Evolutionary conservation across 192 early-diverging fungal species (phyloP).

Genomic region (Linnemannia exigua): DNA sequence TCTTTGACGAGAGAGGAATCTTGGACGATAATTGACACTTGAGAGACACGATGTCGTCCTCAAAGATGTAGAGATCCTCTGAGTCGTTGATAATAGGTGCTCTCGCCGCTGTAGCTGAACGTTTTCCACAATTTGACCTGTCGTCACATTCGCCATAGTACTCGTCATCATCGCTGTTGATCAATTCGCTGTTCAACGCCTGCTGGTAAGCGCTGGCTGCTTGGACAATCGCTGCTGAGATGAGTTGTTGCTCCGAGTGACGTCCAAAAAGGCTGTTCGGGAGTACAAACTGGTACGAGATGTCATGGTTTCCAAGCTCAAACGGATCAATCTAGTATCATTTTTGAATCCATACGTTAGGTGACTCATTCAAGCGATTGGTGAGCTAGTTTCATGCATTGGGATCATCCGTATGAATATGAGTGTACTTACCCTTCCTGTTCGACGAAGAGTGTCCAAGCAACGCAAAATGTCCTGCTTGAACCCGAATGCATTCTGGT

Average conservation of each 20-base stretch:
- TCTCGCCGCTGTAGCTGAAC: neutral
- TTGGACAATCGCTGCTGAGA: constrained; percentile 41
- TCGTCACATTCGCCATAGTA: neutral
- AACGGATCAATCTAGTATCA: constrained; percentile 35
- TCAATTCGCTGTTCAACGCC: constrained; percentile 12
- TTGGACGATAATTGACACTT: constrained; percentile 29
- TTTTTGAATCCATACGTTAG: neutral
- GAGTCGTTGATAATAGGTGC: neutral
- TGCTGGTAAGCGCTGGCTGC: constrained; percentile 46
- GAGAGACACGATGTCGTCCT: constrained; percentile 46
- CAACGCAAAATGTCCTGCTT: constrained; percentile 53
- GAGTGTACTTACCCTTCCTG: constrained; percentile 29
- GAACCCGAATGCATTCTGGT: constrained; percentile 53
- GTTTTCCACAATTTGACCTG: neutral
- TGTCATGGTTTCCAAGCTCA: constrained; percentile 36
- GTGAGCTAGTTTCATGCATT: neutral
- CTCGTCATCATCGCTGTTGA: constrained; percentile 1
- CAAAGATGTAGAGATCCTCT: constrained; percentile 34
- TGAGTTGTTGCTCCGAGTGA: constrained; percentile 39
- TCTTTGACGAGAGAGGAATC: constrained; percentile 50
- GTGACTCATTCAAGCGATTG: neutral
- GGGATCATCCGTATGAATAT: too few species aligned
- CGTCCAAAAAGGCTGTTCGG: constrained; percentile 43
- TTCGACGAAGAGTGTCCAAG: constrained; percentile 26
- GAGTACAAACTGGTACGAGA: constrained; percentile 43